Conservation (phyloP, 176 grass and related monocot genomes). For the Cocos nucifera region DNA sequence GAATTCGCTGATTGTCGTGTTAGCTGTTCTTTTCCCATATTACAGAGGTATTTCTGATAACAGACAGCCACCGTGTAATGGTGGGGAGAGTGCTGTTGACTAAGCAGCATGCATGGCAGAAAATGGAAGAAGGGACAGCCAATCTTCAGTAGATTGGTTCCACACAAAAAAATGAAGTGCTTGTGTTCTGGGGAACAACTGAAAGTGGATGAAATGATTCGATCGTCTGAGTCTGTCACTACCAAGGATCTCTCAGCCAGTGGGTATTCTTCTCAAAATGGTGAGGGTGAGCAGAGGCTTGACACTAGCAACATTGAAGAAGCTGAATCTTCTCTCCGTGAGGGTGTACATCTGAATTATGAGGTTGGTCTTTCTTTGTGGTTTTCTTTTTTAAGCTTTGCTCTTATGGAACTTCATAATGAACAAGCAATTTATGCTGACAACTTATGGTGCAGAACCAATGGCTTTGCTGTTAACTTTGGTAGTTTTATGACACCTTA, state of each 20-base stretch:
- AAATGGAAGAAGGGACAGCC: slow-evolving; percentile 15
- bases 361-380: slow-evolving; percentile 39
- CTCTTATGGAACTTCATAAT: too few species aligned
- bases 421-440: too few species aligned
- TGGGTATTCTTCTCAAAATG: slow-evolving; percentile 34
- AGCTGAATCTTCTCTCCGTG: slow-evolving; percentile 76
- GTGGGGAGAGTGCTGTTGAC: not conserved
- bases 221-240: slow-evolving; percentile 30
- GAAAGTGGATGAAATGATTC: slow-evolving; percentile 44
- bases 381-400: slow-evolving; percentile 12
- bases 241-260: slow-evolving; percentile 45
- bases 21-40: too few species aligned
- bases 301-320: slow-evolving; percentile 71
- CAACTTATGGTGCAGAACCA: too few species aligned
- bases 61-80: not conserved
- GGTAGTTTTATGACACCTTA: too few species aligned
- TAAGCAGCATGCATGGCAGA: slow-evolving; percentile 3
- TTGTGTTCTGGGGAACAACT: slow-evolving; percentile 91
- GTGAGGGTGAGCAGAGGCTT: slow-evolving; percentile 30
- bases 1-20: too few species aligned
- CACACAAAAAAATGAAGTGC: slow-evolving; percentile 60
- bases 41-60: not conserved
- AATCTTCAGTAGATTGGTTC: slow-evolving; percentile 6
- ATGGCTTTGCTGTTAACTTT: too few species aligned
- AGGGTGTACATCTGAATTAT: slow-evolving; percentile 66